These are phyloP conservation scores for Lodderomyces beijingensis DNA, from an alignment of 1,139 yeast species.

Conservation along the genomic window DNA sequence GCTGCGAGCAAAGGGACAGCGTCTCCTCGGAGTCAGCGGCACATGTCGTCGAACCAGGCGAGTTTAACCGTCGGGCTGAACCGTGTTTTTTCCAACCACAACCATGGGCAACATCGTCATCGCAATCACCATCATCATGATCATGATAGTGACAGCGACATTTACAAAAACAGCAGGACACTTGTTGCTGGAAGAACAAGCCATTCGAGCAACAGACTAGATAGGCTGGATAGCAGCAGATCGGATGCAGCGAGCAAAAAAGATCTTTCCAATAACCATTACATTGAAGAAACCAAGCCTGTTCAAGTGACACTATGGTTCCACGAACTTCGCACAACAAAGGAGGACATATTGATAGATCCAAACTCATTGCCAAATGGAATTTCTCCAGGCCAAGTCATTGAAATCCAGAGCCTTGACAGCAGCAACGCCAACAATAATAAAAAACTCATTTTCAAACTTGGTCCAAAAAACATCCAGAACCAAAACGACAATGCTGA, in stretches of 20 bases:
- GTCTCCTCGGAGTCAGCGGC: slow-evolving; percentile 2
- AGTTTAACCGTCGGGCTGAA: slow-evolving; percentile 19
- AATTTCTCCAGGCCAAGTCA: slow-evolving; percentile 63
- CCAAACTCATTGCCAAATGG: slow-evolving; percentile 54
- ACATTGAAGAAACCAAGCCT: slow-evolving; percentile 19
- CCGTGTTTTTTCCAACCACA: slow-evolving; percentile 7
- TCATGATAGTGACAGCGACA: too few relatives aligned
- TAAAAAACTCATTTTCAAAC: slow-evolving; percentile 21
- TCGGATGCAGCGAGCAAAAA: slow-evolving; percentile 2
- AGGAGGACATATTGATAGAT: slow-evolving; percentile 62
- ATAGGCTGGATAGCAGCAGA: too few relatives aligned
- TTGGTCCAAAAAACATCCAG: slow-evolving; percentile 16
- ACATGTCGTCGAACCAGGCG: slow-evolving; percentile 22
- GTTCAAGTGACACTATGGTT: slow-evolving; percentile 59
- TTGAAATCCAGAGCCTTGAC: slow-evolving; percentile 42
- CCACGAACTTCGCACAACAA: slow-evolving; percentile 62
- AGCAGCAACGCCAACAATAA: slow-evolving; percentile 3
- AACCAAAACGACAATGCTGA: slow-evolving; percentile 5
- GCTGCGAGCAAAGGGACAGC: slow-evolving; percentile 3
- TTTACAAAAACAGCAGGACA: too few relatives aligned
- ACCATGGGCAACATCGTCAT: slow-evolving; percentile 1
- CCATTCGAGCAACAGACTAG: too few relatives aligned
- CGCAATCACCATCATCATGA: too few relatives aligned
- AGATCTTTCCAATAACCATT: slow-evolving; percentile 8
- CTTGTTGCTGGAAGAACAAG: too few relatives aligned